These are phyloP conservation scores for Chrysoporthe deuterocubensis DNA, from an alignment of 2,329 filamentous ascomycete species.

Conservation along the genomic window DNA sequence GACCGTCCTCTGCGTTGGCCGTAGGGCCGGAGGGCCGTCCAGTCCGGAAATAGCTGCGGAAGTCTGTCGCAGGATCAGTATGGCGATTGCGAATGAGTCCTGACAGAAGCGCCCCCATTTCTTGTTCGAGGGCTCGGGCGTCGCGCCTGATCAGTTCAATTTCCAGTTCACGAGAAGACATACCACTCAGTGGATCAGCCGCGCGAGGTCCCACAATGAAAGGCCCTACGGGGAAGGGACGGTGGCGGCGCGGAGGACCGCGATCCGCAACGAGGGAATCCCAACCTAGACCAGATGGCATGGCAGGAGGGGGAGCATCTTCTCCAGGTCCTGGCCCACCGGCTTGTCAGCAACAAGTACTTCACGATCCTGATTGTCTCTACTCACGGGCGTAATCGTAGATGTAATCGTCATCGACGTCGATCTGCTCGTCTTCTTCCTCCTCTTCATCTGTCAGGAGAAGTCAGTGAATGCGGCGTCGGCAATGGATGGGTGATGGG, in stretches of 20 bases:
- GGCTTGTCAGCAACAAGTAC: slow-evolving; percentile 12
- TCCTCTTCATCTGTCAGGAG: slow-evolving; percentile 47
- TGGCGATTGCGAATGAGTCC: slow-evolving; percentile 21
- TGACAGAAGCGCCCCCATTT: slow-evolving; percentile 22
- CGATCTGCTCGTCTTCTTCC: slow-evolving; percentile 72
- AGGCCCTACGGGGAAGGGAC: slow-evolving; percentile 59
- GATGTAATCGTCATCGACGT: slow-evolving; percentile 69
- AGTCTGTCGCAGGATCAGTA: slow-evolving; percentile 42
- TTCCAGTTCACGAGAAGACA: slow-evolving; percentile 34
- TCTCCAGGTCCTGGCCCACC: slow-evolving; percentile 38
- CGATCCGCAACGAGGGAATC: slow-evolving; percentile 58
- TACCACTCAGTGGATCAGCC: slow-evolving; percentile 54
- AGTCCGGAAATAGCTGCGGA: slow-evolving; percentile 55
- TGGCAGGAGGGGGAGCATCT: slow-evolving; percentile 47
- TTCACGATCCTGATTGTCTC: background rate
- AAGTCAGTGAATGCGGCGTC: slow-evolving; percentile 29
- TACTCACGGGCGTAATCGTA: slow-evolving; percentile 64
- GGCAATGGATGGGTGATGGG: background rate
- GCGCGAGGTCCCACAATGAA: slow-evolving; percentile 59
- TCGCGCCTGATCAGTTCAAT: slow-evolving; percentile 17
- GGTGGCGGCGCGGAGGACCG: slow-evolving; percentile 57
- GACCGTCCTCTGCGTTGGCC: slow-evolving; percentile 73
- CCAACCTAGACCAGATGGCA: slow-evolving; percentile 59
- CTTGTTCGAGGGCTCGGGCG: slow-evolving; percentile 20
- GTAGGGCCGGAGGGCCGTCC: slow-evolving; percentile 56